phyloP scores from a whole-genome alignment of 1,139 yeast species.

The Blastobotrys raffinosifermentans region DNA sequence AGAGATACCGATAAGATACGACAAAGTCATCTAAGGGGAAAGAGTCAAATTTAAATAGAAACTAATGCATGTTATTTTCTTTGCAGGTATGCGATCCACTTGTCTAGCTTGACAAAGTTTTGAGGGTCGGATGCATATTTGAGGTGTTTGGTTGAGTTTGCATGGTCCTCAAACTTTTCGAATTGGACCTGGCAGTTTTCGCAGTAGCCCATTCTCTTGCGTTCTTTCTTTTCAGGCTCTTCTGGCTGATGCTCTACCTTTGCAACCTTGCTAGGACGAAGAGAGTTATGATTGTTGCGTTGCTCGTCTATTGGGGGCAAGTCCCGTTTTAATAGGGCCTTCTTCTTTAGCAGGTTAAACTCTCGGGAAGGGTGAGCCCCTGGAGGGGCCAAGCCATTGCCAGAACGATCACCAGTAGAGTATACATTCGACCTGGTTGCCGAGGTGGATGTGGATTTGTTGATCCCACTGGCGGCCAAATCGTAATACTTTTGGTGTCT shows the following conservation, averaged over 20 bases:
- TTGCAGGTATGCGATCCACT: background rate
- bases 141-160: conserved; percentile 63
- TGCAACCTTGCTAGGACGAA: conserved; percentile 12
- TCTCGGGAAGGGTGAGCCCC: conserved; percentile 65
- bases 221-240: conserved; percentile 8
- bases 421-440: conserved; percentile 33
- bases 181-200: conserved; percentile 90
- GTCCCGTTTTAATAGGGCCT: conserved; percentile 22
- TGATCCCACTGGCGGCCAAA: conserved; percentile 76
- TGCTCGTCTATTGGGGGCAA: conserved; percentile 12
- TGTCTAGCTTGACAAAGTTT: conserved; percentile 75
- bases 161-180: conserved; percentile 74
- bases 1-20: no score
- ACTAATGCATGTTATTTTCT: background rate
- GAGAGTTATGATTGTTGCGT: conserved; percentile 19
- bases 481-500: conserved; percentile 43
- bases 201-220: conserved; percentile 39
- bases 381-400: conserved; percentile 67
- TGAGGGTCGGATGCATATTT: conserved; percentile 68
- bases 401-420: conserved; percentile 31
- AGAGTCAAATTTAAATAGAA: background rate
- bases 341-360: conserved; percentile 52
- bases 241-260: conserved; percentile 3
- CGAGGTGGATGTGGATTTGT: conserved; percentile 52
- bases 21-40: background rate